Percentiles rank a stretch among this genome's conserved stretches.
Evolutionary conservation across 1,284 basidiomycete genomes (phyloP).

Genomic region (Melampsora americana): DNA sequence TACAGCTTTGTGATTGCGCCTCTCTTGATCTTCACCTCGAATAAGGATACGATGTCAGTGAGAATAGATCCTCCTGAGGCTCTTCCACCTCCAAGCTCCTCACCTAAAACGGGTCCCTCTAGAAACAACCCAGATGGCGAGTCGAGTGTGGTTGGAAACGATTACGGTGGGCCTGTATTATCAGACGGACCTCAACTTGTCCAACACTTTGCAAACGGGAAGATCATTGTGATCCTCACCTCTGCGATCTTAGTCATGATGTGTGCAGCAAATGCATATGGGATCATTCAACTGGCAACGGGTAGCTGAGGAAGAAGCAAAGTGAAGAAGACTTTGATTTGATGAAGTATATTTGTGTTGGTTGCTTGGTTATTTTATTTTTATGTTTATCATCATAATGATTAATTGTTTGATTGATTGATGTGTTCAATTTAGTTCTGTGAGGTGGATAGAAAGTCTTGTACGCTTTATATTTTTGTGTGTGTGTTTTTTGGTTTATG

Average conservation of each 20-base stretch:
- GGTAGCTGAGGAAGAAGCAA: not conserved
- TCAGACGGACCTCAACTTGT: not conserved
- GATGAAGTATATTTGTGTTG: too few relatives aligned
- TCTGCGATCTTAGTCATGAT: conserved; percentile 21
- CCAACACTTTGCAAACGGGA: conserved; percentile 21
- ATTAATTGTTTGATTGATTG: not conserved
- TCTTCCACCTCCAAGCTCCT: not conserved
- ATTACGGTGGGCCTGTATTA: not conserved
- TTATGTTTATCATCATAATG: not conserved
- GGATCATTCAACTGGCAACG: conserved; percentile 31
- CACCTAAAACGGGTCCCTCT: not conserved
- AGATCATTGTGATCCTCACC: not conserved
- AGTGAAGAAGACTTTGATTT: not conserved
- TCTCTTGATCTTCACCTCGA: conserved; percentile 35
- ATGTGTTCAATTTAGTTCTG: not conserved
- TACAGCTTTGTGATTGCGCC: conserved; percentile 39
- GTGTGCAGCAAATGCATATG: conserved; percentile 38
- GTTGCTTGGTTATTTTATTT: not conserved
- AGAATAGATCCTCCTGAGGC: not conserved
- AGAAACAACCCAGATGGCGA: too few relatives aligned
- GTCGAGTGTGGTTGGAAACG: too few relatives aligned
- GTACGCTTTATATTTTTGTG: not conserved
- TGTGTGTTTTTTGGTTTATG: not conserved
- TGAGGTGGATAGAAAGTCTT: not conserved
- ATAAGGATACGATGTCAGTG: not conserved